Percentiles rank a stretch among this genome's conserved stretches.
These are phyloP conservation scores for Wickerhamiella nectarea DNA, from an alignment of 805 yeast genomes.

Conservation along the genomic window DNA sequence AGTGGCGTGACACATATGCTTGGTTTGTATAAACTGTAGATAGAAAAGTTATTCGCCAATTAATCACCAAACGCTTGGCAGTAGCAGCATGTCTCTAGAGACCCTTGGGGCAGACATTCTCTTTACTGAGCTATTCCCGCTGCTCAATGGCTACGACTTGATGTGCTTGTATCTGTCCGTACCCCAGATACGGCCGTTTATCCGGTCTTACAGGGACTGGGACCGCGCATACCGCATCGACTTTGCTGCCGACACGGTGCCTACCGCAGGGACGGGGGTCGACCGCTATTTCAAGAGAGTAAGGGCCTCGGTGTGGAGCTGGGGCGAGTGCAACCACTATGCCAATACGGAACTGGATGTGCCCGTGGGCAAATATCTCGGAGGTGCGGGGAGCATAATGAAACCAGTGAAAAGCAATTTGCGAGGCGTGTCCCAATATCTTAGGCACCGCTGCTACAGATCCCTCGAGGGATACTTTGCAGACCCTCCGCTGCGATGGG, in stretches of 20 bases:
- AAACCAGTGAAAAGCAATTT: background rate
- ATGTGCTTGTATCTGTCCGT: background rate
- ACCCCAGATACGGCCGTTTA: background rate
- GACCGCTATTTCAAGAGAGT: background rate
- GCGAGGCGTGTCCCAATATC: background rate
- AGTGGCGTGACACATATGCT: too few relatives aligned
- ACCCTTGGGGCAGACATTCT: background rate
- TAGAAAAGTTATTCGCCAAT: too few relatives aligned
- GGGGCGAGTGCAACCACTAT: background rate
- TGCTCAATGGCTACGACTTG: background rate
- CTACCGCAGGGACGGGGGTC: background rate
- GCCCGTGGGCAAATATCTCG: background rate
- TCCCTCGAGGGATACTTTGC: background rate
- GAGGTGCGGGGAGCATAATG: background rate
- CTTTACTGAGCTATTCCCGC: background rate
- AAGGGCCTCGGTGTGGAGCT: background rate
- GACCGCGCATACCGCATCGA: background rate
- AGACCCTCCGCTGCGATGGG: background rate
- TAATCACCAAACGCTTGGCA: background rate
- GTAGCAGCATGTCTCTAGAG: background rate
- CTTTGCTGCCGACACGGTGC: background rate
- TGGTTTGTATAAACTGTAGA: too few relatives aligned
- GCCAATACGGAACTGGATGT: background rate
- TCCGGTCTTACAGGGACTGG: background rate
- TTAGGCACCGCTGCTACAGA: background rate